Evolutionary conservation across 208 protist genomes (phyloP).

Genomic region (Trypanosoma mega): DNA sequence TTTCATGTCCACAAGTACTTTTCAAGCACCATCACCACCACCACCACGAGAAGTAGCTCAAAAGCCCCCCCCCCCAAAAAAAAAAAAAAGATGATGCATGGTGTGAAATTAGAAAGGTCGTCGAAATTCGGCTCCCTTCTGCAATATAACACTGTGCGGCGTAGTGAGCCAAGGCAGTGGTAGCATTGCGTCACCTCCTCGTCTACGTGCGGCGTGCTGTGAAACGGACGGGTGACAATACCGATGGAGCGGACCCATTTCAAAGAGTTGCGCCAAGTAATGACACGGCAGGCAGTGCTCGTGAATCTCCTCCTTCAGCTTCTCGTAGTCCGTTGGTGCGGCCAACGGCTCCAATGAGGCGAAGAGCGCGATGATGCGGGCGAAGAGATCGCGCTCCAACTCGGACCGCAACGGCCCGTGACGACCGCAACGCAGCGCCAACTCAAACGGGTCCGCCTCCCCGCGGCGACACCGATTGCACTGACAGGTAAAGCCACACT

Average conservation of each 20-base stretch:
- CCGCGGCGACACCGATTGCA: not conserved
- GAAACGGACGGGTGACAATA: not conserved
- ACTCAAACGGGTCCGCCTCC: not conserved
- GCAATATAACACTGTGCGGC: not conserved
- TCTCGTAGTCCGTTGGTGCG: not conserved
- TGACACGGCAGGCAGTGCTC: not conserved
- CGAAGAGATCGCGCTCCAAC: not conserved
- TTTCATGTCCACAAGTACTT: no score
- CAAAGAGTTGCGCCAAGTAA: conserved; percentile 1
- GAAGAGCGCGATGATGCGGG: not conserved
- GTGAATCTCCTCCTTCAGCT: not conserved
- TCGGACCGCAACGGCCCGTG: not conserved
- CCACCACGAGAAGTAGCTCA: no score
- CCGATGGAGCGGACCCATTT: not conserved
- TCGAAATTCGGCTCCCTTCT: conserved; percentile 2
- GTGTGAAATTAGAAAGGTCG: conserved; percentile 6
- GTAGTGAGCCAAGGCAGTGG: not conserved
- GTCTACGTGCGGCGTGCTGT: not conserved
- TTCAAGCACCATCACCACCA: no score
- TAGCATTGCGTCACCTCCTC: not conserved
- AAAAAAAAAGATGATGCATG: not conserved
- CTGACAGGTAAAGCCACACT: not conserved
- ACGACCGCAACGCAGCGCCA: not conserved
- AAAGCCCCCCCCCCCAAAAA: no score
- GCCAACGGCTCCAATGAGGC: not conserved